Base-by-base conservation (phyloP, 495 filamentous ascomycete genomes). In the Aspergillus saccharolyticus region DNA sequence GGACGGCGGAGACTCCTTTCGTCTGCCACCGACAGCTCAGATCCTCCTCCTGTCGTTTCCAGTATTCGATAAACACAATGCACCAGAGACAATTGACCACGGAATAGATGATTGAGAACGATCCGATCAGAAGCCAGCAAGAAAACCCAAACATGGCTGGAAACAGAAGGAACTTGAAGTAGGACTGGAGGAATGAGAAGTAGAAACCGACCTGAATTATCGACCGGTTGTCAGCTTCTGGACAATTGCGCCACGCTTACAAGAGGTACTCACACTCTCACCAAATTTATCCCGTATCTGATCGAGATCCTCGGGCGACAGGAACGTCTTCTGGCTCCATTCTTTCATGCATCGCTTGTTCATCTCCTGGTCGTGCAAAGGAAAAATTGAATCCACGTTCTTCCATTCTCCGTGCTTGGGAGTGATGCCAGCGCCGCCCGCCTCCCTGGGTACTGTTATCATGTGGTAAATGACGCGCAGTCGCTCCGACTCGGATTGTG, bases 1-100 rank as follows among this genome's bases (percentile, higher is more conserved):
- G 88, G 53, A 97, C 89, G 33, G 81, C 83, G 4, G 90, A 91
- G 17, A 96, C 90, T 15, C 89, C 89, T 44, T 89, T 87, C 12
- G 96, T 93, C 20, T 91, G 89, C 94, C 94, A 98, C 45, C 90
- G 85, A 33, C 96, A 85, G 19, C 89, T 89, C 12, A 97, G 76
- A 69, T 98, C 95, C 14, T 87, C 78, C 70, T 98, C 92, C 73
- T 96, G 89, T 57, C 89, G 87, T 74, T 94, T 96, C 94, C 94
- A 98, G 68, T 90, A 96, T 71, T 98, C 94, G 42, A 96, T 87
- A 64, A 98, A 97, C 19, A 92, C 74, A 1, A 96, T 84, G 53
- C 88, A 87, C 92, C 93, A 96, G 4, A 97, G 75, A 28, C 83
- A 84, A 67, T 89, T 96, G 43, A 89, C 81, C 12, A 93, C 64